Base-by-base conservation (phyloP, 306 rosid species). In the Malus fusca region DNA sequence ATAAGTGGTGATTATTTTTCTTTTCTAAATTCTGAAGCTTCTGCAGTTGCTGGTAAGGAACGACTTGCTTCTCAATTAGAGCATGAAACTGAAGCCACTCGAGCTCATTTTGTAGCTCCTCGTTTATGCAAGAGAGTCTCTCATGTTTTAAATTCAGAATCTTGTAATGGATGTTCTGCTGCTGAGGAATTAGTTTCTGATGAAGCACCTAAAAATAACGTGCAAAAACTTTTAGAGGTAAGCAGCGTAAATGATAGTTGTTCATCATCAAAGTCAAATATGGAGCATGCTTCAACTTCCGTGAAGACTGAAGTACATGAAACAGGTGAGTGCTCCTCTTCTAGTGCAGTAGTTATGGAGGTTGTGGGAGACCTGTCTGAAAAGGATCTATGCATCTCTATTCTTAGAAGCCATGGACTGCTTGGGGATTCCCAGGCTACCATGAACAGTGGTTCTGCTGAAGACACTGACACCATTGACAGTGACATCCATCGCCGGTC, bases 241-340 rank as follows among this genome's bases (percentile, higher is more conserved):
- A 86, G 82, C 77, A 88, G 95, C 71, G 79, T 83, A 42, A 83
- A 91, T 71, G 98, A 89, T 75, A 94, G 96, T 82, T 94, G 97
- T 83, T 94, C 97, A 81, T 84, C 95, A 77, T 92, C 97, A 73
- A 90, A 94, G 90, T 89, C 95, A 75, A 90, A 82, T 81, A 80
- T 84, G 88, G 94, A 83, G 79, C 86, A 80, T 76, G 76, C 63
- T 85, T 83, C 85, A 74, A 82, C 84, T 75, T 84, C 90, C 25
- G 23, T 64, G 43, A 87, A 83, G 75, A 86, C 84, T 77, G 90
- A 85, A 79, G 78, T 87, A 69, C 91, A 90, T 84, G 96, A 86
- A 77, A 75, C 88, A 31, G 89, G 93, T 35, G 98, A 90, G 77
- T 92, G 96, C 88, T 90, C 98, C 79, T 88, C 97, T 46, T 94